Evolutionary conservation across 768 basidiomycete genomes (phyloP).

Genomic region (Dentipellis fragilis): DNA sequence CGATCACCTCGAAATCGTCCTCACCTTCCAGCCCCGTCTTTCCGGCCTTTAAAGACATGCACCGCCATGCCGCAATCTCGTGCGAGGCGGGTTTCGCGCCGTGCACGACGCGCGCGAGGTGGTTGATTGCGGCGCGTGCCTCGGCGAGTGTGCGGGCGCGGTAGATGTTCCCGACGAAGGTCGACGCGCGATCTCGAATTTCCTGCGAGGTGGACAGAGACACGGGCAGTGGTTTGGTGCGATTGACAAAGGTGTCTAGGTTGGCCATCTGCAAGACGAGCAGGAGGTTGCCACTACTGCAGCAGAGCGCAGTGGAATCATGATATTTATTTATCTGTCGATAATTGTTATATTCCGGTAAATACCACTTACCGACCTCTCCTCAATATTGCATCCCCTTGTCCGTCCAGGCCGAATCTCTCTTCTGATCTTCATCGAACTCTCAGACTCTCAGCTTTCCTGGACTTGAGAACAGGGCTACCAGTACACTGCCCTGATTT

Average conservation of each 20-base stretch:
- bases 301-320: background rate
- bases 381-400: too few relatives aligned
- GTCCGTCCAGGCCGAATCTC: too few relatives aligned
- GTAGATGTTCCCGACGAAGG: conserved; percentile 59
- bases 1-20: conserved; percentile 63
- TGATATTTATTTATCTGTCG: too few relatives aligned
- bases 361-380: too few relatives aligned
- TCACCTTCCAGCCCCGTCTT: conserved; percentile 57
- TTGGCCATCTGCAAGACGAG: conserved; percentile 19
- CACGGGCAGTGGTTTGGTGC: conserved; percentile 32
- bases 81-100: conserved; percentile 50
- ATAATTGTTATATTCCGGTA: too few relatives aligned
- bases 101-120: conserved; percentile 51
- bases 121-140: conserved; percentile 37
- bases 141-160: conserved; percentile 40
- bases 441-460: too few relatives aligned
- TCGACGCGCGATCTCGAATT: conserved; percentile 64
- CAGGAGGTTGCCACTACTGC: background rate
- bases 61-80: conserved; percentile 72
- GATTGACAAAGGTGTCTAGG: conserved; percentile 46
- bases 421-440: too few relatives aligned
- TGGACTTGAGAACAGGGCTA: too few relatives aligned
- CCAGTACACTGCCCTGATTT: too few relatives aligned
- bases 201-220: conserved; percentile 56
- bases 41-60: conserved; percentile 60